phyloP scores from a whole-genome alignment of 176 grass and related monocot species.

The Lolium rigidum region DNA sequence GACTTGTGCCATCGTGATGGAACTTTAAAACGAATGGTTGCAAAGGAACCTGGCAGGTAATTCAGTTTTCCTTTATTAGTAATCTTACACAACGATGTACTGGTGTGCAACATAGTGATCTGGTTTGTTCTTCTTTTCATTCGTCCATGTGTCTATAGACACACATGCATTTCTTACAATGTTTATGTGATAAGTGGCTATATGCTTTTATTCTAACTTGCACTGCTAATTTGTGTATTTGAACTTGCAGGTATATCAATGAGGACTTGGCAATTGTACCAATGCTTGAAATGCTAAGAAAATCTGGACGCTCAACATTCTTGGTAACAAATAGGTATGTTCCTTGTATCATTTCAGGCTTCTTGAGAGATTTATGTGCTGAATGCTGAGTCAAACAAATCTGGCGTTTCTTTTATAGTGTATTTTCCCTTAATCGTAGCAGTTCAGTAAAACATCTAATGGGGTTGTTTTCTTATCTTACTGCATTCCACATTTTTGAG shows the following conservation, averaged over 20 bases:
- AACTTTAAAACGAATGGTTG: conserved; percentile 95
- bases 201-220: conserved; percentile 12
- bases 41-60: conserved; percentile 89
- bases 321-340: conserved; percentile 93
- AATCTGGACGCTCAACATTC: conserved; percentile 89
- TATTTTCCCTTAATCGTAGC: conserved; percentile 19
- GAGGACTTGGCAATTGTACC: conserved; percentile 90
- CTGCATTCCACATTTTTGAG: conserved; percentile 25
- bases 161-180: conserved; percentile 6
- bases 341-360: conserved; percentile 13
- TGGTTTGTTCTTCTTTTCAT: conserved; percentile 18
- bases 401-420: conserved; percentile 10
- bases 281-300: conserved; percentile 93
- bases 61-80: conserved; percentile 27
- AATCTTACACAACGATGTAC: background rate
- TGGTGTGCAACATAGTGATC: conserved; percentile 1
- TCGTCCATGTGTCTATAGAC: conserved; percentile 23
- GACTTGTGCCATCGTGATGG: conserved; percentile 97
- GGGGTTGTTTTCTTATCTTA: conserved; percentile 30
- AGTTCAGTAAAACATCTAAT: background rate
- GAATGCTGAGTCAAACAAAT: background rate
- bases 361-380: conserved; percentile 7
- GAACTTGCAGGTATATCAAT: conserved; percentile 83
- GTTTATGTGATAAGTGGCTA: background rate
- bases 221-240: conserved; percentile 36